Conservation (phyloP, 2,329 filamentous ascomycete species). For the Penicillium sp. region DNA sequence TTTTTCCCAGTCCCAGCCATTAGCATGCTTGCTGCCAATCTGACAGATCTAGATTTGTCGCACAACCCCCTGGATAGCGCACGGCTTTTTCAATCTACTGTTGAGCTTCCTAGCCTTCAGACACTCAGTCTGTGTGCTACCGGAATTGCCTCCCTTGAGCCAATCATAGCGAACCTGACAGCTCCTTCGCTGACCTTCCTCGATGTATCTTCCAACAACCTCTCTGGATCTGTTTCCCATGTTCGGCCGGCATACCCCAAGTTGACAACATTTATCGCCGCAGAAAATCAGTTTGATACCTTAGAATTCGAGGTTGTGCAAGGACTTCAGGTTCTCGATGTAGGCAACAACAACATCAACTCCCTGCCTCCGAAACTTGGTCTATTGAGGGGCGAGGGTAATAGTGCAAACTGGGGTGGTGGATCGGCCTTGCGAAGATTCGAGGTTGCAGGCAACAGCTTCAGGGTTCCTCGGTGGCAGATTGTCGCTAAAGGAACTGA, state of each 20-base stretch:
- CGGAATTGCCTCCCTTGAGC: slow-evolving; percentile 71
- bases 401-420: slow-evolving; percentile 39
- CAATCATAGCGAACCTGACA: slow-evolving; percentile 68
- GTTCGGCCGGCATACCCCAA: slow-evolving; percentile 72
- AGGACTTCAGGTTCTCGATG: slow-evolving; percentile 77
- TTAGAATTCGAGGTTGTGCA: slow-evolving; percentile 74
- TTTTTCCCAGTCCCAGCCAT: slow-evolving; percentile 70
- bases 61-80: slow-evolving; percentile 73
- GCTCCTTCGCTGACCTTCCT: slow-evolving; percentile 77
- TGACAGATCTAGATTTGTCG: slow-evolving; percentile 75
- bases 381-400: slow-evolving; percentile 66
- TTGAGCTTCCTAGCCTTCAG: slow-evolving; percentile 74
- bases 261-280: slow-evolving; percentile 71
- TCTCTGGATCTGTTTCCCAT: slow-evolving; percentile 68
- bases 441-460: slow-evolving; percentile 83
- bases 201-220: slow-evolving; percentile 81
- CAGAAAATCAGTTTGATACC: slow-evolving; percentile 78
- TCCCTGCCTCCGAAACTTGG: slow-evolving; percentile 81
- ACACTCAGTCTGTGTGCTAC: slow-evolving; percentile 79
- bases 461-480: slow-evolving; percentile 83
- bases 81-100: slow-evolving; percentile 66
- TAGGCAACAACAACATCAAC: slow-evolving; percentile 85
- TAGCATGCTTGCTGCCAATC: slow-evolving; percentile 70
- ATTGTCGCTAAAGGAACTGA: slow-evolving; percentile 87
- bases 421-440: slow-evolving; percentile 65